These are phyloP conservation scores for Tephrocybe sp. DNA, from an alignment of 768 basidiomycete species.

Conservation along the genomic window DNA sequence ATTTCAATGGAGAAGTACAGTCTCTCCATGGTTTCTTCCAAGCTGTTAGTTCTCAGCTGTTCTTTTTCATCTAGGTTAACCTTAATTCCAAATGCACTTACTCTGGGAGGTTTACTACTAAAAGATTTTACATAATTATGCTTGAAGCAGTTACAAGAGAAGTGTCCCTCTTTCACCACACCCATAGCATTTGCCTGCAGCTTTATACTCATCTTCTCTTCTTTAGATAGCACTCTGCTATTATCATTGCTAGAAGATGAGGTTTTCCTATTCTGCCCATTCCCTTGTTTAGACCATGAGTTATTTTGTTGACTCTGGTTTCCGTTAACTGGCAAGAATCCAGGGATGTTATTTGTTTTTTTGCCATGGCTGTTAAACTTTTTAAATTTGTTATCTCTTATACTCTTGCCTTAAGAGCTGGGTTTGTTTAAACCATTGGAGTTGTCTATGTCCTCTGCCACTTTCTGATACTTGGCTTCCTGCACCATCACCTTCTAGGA, in stretches of 20 bases:
- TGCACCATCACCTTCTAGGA: constrained; percentile 24
- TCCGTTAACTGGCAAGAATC: not conserved
- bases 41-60: not conserved
- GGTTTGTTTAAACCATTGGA: too few species aligned
- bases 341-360: not conserved
- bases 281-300: too few species aligned
- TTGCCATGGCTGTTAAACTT: not conserved
- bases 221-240: too few species aligned
- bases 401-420: too few species aligned
- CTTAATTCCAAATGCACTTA: constrained; percentile 17
- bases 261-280: too few species aligned
- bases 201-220: constrained; percentile 15
- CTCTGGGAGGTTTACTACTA: constrained; percentile 22
- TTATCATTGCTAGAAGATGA: too few species aligned
- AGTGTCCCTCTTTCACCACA: constrained; percentile 23
- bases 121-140: constrained; percentile 4
- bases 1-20: too few species aligned
- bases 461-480: constrained; percentile 28
- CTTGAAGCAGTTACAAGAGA: constrained; percentile 23
- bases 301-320: too few species aligned
- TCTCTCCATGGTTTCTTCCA: not conserved
- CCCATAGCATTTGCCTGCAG: constrained; percentile 22
- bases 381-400: too few species aligned
- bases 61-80: constrained; percentile 5
- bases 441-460: constrained; percentile 16